A percentile compares a stretch with the other conserved stretches of the same genome.
Evolutionary conservation across 2,329 filamentous ascomycete genomes (phyloP).

Genomic region (Alternaria panax): DNA sequence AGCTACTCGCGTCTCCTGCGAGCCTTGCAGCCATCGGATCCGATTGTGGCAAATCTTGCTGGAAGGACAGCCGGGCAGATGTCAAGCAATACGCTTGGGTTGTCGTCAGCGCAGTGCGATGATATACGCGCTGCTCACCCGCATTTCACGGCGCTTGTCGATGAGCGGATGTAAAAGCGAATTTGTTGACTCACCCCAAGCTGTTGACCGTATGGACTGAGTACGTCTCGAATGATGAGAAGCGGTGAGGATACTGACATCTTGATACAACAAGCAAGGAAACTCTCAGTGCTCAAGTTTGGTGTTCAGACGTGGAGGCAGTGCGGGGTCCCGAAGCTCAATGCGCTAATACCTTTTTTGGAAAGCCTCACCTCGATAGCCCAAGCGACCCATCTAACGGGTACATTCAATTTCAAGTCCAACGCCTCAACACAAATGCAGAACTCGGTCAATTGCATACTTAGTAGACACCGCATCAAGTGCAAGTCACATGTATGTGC

Average conservation of each 20-base stretch:
- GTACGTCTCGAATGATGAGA: neutral
- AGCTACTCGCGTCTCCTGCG: neutral
- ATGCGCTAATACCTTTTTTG: neutral
- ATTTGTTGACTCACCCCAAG: neutral
- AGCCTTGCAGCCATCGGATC: neutral
- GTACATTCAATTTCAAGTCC: neutral
- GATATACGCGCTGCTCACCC: neutral
- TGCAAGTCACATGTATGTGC: neutral
- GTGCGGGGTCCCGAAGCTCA: slow-evolving; percentile 2
- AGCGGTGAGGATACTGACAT: neutral
- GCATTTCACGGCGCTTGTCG: neutral
- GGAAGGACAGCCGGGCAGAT: neutral
- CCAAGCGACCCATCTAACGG: neutral
- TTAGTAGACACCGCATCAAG: neutral
- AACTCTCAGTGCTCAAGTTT: neutral
- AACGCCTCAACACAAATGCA: neutral
- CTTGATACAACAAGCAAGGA: neutral
- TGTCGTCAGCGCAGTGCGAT: neutral
- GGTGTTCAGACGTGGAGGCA: neutral
- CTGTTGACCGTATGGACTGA: neutral
- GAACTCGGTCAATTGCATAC: neutral
- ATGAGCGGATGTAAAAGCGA: neutral
- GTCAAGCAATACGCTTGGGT: neutral
- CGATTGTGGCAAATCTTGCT: neutral
- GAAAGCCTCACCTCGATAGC: neutral